Conservation (phyloP, 2,329 filamentous ascomycete species). For the Westerdykella sp. region DNA sequence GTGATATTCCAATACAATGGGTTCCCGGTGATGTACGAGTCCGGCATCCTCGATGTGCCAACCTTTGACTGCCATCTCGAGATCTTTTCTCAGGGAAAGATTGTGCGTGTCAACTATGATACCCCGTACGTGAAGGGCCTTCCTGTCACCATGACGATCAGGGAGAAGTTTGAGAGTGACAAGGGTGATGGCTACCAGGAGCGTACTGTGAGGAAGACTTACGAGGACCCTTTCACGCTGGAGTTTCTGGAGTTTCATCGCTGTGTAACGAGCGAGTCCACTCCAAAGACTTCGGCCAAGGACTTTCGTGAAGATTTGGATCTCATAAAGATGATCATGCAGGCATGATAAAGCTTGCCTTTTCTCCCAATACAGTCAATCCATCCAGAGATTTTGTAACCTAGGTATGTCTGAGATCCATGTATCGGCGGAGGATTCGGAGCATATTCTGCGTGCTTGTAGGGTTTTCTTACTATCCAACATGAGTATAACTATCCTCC, state of each 20-base stretch:
- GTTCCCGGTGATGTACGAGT: constrained; percentile 7
- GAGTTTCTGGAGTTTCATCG: constrained; percentile 35
- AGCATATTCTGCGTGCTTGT: too few species aligned
- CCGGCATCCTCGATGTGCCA: constrained; percentile 6
- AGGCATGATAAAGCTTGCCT: neutral
- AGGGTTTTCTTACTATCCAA: too few species aligned
- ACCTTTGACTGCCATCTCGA: constrained; percentile 9
- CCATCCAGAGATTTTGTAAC: too few species aligned
- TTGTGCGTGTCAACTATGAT: constrained; percentile 5
- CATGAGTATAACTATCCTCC: too few species aligned
- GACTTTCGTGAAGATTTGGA: constrained; percentile 37
- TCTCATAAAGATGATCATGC: constrained; percentile 2
- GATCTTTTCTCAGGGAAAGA: constrained; percentile 6
- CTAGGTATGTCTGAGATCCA: too few species aligned
- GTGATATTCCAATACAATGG: constrained; percentile 6
- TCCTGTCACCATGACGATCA: constrained; percentile 19
- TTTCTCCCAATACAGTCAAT: too few species aligned
- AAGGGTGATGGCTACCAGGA: constrained; percentile 14
- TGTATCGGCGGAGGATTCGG: too few species aligned
- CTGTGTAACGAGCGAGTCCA: constrained; percentile 25
- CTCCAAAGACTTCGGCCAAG: constrained; percentile 30
- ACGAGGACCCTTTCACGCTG: constrained; percentile 34
- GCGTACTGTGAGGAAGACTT: constrained; percentile 28
- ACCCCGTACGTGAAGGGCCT: constrained; percentile 10
- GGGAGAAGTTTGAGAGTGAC: constrained; percentile 25